Conservation (phyloP, 169 alveolate genomes). For the Perkinsus olseni region DNA sequence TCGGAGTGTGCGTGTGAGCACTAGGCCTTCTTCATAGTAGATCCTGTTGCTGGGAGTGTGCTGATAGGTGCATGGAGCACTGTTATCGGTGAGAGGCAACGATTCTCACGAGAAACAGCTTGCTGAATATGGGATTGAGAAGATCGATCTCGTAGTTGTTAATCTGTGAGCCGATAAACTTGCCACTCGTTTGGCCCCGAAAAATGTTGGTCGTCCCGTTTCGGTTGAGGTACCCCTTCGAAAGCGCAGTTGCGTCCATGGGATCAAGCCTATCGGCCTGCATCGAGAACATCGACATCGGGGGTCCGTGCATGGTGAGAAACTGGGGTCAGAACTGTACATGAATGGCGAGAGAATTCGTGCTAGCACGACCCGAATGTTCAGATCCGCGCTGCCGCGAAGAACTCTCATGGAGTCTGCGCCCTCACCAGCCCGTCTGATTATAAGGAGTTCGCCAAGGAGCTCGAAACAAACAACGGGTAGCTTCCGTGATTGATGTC, state of each 20-base stretch:
- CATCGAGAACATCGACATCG: constrained; percentile 41
- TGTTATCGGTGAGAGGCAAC: constrained; percentile 33
- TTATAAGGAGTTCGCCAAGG: neutral
- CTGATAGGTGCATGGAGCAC: constrained; percentile 28
- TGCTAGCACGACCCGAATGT: too few relatives aligned
- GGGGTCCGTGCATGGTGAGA: constrained; percentile 16
- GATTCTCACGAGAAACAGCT: constrained; percentile 32
- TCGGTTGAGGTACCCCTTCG: constrained; percentile 19
- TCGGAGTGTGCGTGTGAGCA: too few relatives aligned
- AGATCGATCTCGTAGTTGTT: constrained; percentile 25
- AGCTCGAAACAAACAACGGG: neutral
- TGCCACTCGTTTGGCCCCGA: too few relatives aligned
- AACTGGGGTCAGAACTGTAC: neutral
- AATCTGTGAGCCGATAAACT: neutral
- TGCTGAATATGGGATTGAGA: constrained; percentile 20
- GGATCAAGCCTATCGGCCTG: constrained; percentile 3
- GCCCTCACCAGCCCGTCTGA: constrained; percentile 30
- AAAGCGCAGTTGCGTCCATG: constrained; percentile 17
- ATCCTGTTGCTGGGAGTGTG: neutral
- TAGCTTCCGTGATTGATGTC: neutral
- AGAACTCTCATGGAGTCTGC: constrained; percentile 32
- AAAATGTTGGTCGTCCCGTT: neutral
- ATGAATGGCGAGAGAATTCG: too few relatives aligned
- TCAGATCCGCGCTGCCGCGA: constrained; percentile 39
- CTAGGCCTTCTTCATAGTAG: neutral